Base-by-base conservation (phyloP, 352 stramenopile species). In the Phytophthora capsici region DNA sequence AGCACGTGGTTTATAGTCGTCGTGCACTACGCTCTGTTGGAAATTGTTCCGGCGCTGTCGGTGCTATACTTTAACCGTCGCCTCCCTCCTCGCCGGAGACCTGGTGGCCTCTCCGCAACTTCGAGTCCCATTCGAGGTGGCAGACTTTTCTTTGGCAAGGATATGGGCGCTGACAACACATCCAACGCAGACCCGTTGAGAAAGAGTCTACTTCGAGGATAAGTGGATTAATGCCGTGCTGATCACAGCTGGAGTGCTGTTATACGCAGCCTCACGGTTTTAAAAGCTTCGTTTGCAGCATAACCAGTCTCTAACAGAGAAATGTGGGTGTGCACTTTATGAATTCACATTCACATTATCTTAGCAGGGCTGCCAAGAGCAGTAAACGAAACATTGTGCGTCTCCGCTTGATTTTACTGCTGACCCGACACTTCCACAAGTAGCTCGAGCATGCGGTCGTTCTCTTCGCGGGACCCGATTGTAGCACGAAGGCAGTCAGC, bases 401-500 rank as follows among this genome's bases (percentile, higher is more conserved):
- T n/a, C 52, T 25, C 3, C 4, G 9, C 20, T 48, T 53, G 30
- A 19, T 17, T n/a, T 62, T 70, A 84, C 52, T 88, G 63, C 32
- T 91, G 80, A 6, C 63, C 68, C 20, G 81, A 90, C 13, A 93
- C 84, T 61, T 90, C 45, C 43, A 82, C 63, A 19, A 97, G 76
- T 51, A 97, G 63, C 57, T 88, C 72, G 13, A 99, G 82, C 81
- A 99, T 98, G 43, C 80, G 75, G 57, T 97, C 69, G 73, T 99
- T 99, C 71, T 99, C 95, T 43, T 96, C 90, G 9, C 71, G 71
- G 22, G 84, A 97, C 28, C 97, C 97, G 68, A 99, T 97, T 32
- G 96, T 99, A 7, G 97, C 92, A 56, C 97, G 92, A 61, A 99
- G 77, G 63, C 97, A 99, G 74, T 98, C 89, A 37, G 92, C 85